Evolutionary conservation across 2,329 filamentous ascomycete genomes (phyloP), one percentile per base, ranked within the genome.

Genomic region (Cladobotryum mycophilum): DNA sequence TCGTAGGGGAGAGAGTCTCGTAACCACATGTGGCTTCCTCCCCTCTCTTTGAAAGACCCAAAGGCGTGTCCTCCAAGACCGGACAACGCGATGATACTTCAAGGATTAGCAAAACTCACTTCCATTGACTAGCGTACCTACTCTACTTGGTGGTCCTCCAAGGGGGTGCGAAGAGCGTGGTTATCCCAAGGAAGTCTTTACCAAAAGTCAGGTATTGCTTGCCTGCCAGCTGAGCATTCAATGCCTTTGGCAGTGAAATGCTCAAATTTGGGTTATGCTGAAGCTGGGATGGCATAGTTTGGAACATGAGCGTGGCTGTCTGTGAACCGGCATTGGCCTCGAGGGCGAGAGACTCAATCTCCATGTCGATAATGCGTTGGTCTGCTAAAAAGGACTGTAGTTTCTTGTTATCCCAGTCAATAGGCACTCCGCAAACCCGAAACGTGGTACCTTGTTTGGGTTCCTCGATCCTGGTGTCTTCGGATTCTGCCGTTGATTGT

Each of bases 21-120:
- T 11, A 66, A 53, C 64, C 64, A 67, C 62, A 66, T 64, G 38
- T 62, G 51, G 5, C 33, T 12, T 9, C 59, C 58, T n/a, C 45
- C 55, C 38, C 49, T 53, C 20, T 61, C 58, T 51, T 63, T 63
- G 51, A 66, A 67, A 2, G 64, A 67, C 3, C 57, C 60, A 38
- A 60, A 67, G 1, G 62, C 61, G 49, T 65, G 61, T 11, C 59
- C 55, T 18, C 59, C 60, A 13, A 65, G 54, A 1, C 60, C 61
- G n/a, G 50, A 53, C 6, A 53, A 20, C 3, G 52, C 47, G 18
- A 58, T 37, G 8, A 57, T 36, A 30, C 49, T 57, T 3, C 5
- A 9, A 17, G n/a, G 14, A 9, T 49, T 46, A 46, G 41, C n/a
- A 3, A 13, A 43, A 3, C 4, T 15, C 13, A 45, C n/a, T 15